Conservation (phyloP, 2,329 filamentous ascomycete species). For the Monascus ruber region DNA sequence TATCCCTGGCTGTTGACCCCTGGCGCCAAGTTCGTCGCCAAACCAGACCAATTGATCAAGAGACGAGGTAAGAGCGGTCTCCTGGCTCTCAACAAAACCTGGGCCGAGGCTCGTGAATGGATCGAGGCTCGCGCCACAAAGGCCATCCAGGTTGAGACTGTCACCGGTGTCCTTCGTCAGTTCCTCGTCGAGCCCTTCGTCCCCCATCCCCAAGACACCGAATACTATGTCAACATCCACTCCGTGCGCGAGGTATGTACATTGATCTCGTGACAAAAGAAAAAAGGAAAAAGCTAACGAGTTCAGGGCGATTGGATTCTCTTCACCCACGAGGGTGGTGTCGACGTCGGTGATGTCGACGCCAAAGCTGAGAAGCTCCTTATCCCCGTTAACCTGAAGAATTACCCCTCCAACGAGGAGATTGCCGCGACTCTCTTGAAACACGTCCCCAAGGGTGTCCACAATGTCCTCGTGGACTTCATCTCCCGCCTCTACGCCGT, state of each 20-base stretch:
- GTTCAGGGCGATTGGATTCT: constrained; percentile 95
- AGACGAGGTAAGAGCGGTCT: constrained; percentile 97
- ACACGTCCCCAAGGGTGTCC: constrained; percentile 88
- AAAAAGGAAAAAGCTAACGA: constrained; percentile 15
- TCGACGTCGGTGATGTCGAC: constrained; percentile 98
- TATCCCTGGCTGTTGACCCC: constrained; percentile 87
- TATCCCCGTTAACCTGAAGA: constrained; percentile 84
- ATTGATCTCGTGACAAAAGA: constrained; percentile 1
- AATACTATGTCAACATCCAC: constrained; percentile 99
- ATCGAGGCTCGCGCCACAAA: constrained; percentile 86
- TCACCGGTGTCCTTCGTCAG: constrained; percentile 76
- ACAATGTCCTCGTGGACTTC: constrained; percentile 98
- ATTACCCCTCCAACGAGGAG: constrained; percentile 93
- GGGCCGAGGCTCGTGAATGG: constrained; percentile 89
- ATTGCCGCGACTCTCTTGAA: constrained; percentile 75
- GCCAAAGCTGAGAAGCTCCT: constrained; percentile 98
- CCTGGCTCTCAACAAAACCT: constrained; percentile 91
- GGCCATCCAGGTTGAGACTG: constrained; percentile 83
- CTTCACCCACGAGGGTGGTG: constrained; percentile 98
- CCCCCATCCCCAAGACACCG: constrained; percentile 84
- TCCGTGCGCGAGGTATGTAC: constrained; percentile 93
- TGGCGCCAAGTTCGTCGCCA: constrained; percentile 89
- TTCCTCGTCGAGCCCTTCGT: constrained; percentile 99
- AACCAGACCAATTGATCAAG: constrained; percentile 99
- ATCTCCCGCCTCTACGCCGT: constrained; percentile 96